These are phyloP conservation scores for Macrocystidia cucumis DNA, from an alignment of 1,284 basidiomycete genomes.

Conservation along the genomic window DNA sequence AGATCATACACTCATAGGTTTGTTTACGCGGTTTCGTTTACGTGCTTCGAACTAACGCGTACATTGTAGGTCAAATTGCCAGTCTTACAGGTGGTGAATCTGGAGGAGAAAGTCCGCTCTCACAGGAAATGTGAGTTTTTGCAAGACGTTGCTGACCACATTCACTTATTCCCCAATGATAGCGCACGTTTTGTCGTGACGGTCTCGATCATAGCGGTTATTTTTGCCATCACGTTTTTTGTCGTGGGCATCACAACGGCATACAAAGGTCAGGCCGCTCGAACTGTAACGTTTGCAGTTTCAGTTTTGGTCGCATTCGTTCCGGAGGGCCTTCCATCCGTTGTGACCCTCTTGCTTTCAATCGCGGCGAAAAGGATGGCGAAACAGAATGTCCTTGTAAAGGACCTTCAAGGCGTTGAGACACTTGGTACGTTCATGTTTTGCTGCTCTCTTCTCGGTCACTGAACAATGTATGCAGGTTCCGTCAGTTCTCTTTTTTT, in stretches of 20 bases:
- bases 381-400: constrained; percentile 62
- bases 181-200: constrained; percentile 54
- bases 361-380: constrained; percentile 72
- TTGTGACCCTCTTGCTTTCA: constrained; percentile 62
- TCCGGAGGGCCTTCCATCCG: constrained; percentile 61
- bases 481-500: constrained; percentile 20
- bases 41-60: neutral
- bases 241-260: constrained; percentile 56
- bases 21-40: too few relatives aligned
- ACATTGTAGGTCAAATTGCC: constrained; percentile 50
- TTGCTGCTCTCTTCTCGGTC: constrained; percentile 1
- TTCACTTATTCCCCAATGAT: neutral
- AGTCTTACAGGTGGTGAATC: constrained; percentile 53
- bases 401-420: constrained; percentile 64
- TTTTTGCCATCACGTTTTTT: constrained; percentile 60
- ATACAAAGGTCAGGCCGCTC: constrained; percentile 52
- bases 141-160: neutral
- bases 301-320: constrained; percentile 70
- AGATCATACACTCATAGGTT: constrained; percentile 58
- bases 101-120: constrained; percentile 59
- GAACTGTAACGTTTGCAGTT: constrained; percentile 62
- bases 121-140: constrained; percentile 52
- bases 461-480: constrained; percentile 12
- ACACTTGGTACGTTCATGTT: constrained; percentile 40
- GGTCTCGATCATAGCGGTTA: constrained; percentile 51